Evolutionary conservation across 176 grass and related monocot genomes (phyloP), one percentile per base, ranked within the genome.

Genomic region (Musa acuminata): DNA sequence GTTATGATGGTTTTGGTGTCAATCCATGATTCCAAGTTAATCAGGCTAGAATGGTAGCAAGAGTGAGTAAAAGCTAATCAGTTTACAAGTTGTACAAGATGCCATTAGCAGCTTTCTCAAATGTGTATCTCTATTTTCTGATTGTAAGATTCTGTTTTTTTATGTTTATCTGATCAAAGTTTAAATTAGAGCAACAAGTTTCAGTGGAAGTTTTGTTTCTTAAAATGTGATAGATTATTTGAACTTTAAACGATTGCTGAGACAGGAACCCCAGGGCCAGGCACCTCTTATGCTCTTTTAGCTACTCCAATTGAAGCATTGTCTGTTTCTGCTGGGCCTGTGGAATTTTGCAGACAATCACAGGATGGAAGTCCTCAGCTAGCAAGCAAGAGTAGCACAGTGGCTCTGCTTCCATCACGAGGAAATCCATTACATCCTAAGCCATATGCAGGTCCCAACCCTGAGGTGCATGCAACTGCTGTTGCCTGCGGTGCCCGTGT

Each of bases 401-500:
- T 17, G 80, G 63, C 68, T 68, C 48, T 83, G 76, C 50, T 49
- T 21, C 78, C 78, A 69, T 62, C 80, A 13, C 55, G 65, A 20
- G 71, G 58, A 77, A 59, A 11, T 74, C 25, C 55, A 23, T 80
- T 79, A 65, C 77, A 84, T 58, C 72, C 24, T 24, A 80, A 74
- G 79, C 80, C 11, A 75, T 57, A 43, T 22, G 77, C 57, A 55
- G 78, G 55, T 55, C 67, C 80, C 8, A 77, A 84, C 49, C 49
- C 86, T 82, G 54, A 85, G 52, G 82, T 96, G 49, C 89, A 92
- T 84, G 92, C 84, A 54, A 96, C 92, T 67, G 92, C 92, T 58
- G 62, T 96, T 82, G 84, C 92, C 68, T 96, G 89, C 72, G 92
- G 92, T 64, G 92, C 92, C 8, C 89, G 92, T 62, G 55, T 87